A percentile compares a stretch with the other conserved stretches of the same genome.
Conservation (phyloP, 2,329 filamentous ascomycete genomes). For the Ophiostoma sp. region DNA sequence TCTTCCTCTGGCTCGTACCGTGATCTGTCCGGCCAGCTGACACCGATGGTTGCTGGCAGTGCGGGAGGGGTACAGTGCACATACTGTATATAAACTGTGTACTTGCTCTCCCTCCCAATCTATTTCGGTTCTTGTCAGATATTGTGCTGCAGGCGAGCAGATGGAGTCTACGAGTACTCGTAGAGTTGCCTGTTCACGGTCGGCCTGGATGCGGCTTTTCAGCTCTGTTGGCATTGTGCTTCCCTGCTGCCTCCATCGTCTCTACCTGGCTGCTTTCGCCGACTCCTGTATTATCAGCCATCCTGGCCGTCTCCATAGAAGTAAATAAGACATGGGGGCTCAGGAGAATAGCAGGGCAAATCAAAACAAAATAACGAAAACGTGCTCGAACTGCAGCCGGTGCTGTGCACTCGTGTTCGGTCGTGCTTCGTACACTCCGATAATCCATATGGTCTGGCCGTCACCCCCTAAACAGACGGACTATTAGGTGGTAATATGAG, state of each 20-base stretch:
- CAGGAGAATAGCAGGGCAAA: neutral
- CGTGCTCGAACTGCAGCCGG: neutral
- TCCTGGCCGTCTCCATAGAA: no score
- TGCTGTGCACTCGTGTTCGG: neutral
- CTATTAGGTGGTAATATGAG: no score
- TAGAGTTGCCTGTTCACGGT: no score
- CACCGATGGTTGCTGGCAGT: neutral
- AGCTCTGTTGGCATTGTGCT: no score
- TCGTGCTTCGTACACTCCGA: neutral
- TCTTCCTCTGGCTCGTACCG: neutral
- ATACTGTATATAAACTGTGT: neutral
- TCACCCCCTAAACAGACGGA: no score
- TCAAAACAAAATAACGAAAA: slow-evolving; percentile 1
- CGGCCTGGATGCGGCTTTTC: no score
- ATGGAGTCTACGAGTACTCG: neutral
- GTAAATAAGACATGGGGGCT: no score
- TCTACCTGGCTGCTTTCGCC: no score
- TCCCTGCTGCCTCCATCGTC: no score
- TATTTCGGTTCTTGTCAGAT: neutral
- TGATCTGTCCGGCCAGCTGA: slow-evolving; percentile 6
- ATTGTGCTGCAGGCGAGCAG: no score
- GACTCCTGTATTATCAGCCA: no score
- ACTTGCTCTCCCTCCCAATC: neutral
- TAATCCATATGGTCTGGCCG: no score
- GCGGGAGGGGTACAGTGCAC: slow-evolving; percentile 10